phyloP scores from a whole-genome alignment of 495 filamentous ascomycete species.

The Neohortaea acidophila region DNA sequence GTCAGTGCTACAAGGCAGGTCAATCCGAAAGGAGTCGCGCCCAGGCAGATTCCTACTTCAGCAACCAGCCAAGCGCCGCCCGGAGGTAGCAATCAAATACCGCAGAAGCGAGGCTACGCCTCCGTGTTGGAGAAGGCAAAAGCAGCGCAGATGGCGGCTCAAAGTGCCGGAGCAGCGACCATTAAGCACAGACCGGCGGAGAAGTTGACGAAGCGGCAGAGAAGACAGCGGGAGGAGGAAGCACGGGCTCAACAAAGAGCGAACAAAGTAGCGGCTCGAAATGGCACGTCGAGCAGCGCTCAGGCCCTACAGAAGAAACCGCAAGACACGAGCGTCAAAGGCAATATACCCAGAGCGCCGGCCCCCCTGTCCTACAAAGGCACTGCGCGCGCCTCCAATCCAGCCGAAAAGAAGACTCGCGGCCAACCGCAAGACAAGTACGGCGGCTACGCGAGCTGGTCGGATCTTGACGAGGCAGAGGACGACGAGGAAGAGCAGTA shows the following conservation, averaged over 20 bases:
- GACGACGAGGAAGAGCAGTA: constrained; percentile 37
- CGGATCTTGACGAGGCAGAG: constrained; percentile 22
- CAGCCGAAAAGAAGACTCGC: constrained; percentile 11
- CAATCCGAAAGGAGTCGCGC: no score
- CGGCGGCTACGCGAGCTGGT: constrained; percentile 25
- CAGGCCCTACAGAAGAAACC: no score
- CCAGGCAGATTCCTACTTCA: constrained; percentile 12
- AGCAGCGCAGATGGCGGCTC: constrained; percentile 30
- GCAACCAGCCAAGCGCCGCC: constrained; percentile 23
- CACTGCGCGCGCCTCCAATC: constrained; percentile 14
- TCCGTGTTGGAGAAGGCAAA: constrained; percentile 55
- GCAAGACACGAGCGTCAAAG: constrained; percentile 6
- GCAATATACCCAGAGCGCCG: background rate
- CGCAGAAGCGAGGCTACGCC: constrained; percentile 49
- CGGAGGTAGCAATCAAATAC: constrained; percentile 22
- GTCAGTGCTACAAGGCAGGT: no score
- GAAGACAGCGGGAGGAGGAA: no score
- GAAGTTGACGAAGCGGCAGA: constrained; percentile 25
- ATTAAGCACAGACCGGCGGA: constrained; percentile 34
- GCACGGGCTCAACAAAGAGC: no score
- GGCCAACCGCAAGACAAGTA: constrained; percentile 16
- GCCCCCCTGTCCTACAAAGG: constrained; percentile 26
- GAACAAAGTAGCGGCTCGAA: no score
- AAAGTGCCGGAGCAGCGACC: constrained; percentile 22
- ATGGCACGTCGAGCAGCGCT: no score